phyloP scores from a whole-genome alignment of 768 basidiomycete genomes.

The Tulasnella calospora region DNA sequence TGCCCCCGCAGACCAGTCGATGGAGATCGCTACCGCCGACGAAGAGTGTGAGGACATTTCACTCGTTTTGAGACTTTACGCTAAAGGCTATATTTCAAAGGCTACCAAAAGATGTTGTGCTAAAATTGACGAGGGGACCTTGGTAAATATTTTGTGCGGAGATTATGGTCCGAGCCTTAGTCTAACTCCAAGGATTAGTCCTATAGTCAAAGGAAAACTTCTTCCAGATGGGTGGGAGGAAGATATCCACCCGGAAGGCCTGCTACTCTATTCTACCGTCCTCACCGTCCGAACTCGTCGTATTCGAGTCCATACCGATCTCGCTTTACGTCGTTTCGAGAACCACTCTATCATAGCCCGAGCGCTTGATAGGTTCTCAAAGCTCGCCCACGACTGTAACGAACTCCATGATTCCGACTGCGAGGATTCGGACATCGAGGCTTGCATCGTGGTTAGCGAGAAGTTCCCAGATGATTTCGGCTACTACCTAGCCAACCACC shows the following conservation, averaged over 20 bases:
- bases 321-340: background rate
- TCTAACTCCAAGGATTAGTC: background rate
- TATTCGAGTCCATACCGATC: background rate
- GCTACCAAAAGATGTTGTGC: background rate
- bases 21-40: background rate
- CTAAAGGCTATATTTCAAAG: background rate
- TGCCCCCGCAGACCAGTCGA: background rate
- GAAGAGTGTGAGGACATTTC: background rate
- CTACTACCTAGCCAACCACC: background rate
- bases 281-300: background rate
- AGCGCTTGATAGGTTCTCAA: background rate
- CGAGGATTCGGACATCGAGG: background rate
- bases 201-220: background rate
- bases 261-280: background rate
- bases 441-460: background rate
- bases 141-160: background rate
- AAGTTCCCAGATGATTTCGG: background rate
- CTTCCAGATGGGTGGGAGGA: background rate
- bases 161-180: background rate
- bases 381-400: background rate
- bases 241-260: background rate
- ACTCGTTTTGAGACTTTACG: background rate
- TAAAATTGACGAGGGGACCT: background rate
- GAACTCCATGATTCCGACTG: background rate
- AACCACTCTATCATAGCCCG: background rate